phyloP scores from a whole-genome alignment of 2,329 filamentous ascomycete species.

The Elsinoe arachidis region DNA sequence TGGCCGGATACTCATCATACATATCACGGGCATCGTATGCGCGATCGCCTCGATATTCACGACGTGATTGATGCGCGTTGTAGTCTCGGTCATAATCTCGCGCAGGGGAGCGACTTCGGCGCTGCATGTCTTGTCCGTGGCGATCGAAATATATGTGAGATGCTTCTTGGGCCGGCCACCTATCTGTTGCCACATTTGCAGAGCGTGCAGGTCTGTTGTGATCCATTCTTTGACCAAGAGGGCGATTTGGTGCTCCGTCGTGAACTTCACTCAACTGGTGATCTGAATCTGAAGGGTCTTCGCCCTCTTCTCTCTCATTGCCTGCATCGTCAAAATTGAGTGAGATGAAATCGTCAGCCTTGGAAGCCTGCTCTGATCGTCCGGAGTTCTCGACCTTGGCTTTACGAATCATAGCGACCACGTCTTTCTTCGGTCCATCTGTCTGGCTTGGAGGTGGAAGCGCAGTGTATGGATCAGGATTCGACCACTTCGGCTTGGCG shows the following conservation, averaged over 20 bases:
- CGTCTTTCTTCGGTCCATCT: slow-evolving; percentile 68
- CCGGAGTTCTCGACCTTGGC: slow-evolving; percentile 60
- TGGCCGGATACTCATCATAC: background rate
- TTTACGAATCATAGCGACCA: slow-evolving; percentile 86
- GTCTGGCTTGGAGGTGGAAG: slow-evolving; percentile 70
- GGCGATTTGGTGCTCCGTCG: background rate
- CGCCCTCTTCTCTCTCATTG: slow-evolving; percentile 30
- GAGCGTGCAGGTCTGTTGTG: background rate
- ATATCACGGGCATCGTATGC: background rate
- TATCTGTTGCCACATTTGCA: background rate
- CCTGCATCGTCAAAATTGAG: slow-evolving; percentile 58
- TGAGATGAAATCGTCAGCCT: slow-evolving; percentile 78
- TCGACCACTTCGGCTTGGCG: slow-evolving; percentile 73
- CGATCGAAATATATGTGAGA: background rate
- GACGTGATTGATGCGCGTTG: slow-evolving; percentile 14
- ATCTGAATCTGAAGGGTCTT: slow-evolving; percentile 20
- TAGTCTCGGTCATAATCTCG: slow-evolving; percentile 18
- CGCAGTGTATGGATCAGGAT: slow-evolving; percentile 86
- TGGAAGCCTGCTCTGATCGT: slow-evolving; percentile 30
- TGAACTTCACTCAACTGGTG: background rate
- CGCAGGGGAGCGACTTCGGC: background rate
- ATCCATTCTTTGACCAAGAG: background rate
- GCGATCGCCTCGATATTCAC: background rate
- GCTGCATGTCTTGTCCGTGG: background rate
- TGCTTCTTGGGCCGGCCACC: background rate